Evolutionary conservation across 352 stramenopile species (phyloP), one percentile per base, ranked within the genome.

Genomic region (Plasmopara viticola): DNA sequence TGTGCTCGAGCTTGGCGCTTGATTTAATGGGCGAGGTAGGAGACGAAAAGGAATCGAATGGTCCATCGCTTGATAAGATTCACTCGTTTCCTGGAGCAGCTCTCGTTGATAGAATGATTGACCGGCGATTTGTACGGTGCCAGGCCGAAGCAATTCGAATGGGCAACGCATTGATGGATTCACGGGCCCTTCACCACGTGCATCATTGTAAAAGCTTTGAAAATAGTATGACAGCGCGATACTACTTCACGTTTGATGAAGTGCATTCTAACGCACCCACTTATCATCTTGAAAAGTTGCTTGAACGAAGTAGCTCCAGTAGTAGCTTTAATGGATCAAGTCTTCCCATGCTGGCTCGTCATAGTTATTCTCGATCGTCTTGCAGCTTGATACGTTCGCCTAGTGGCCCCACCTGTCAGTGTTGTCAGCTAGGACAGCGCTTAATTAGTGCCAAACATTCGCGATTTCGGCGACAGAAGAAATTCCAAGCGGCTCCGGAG

Each of bases 121-220:
- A 69, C 25, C 56, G 51, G 12, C 44, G 67, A 33, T 81, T 74
- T 44, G 73, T 84, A 7, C 43, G 59, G 17, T 70, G 47, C 4
- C 49, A 53, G 9, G 64, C 62, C 4, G 73, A 86, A 44, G 73
- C 56, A 0, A 48, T 78, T 31, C 73, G 73, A 5, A 53, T 86
- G 30, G 75, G 73, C 12, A 86, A 84, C 31, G 66, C 71, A n/a
- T 51, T 86, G 51, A 84, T 86, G 75, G 72, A 86, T 51, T 74
- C 75, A 10, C 62, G 62, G 2, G 48, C 79, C 9, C 58, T 84
- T 39, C 75, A 86, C 44, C 75, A 86, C 60, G 40, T 62, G 1
- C 79, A 72, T 35, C 75, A 86, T 50, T 53, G 59, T 13, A 60
- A 48, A 8, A 60, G 60, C 20, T 81, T 84, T 50, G 70, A 81